phyloP scores from a whole-genome alignment of 495 filamentous ascomycete species.

The Daldinia grandis region DNA sequence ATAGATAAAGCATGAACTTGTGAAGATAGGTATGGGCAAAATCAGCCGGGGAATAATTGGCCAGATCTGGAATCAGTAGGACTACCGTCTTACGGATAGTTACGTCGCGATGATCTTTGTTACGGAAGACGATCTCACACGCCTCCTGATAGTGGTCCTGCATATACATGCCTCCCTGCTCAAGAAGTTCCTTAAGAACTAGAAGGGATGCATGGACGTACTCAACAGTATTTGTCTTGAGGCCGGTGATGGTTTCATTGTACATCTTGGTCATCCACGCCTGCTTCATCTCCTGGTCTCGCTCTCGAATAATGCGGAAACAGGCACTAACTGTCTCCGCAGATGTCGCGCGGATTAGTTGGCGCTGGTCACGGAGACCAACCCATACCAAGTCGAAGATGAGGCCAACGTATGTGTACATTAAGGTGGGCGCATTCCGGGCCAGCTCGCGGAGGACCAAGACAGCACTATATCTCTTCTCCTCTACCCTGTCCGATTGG shows the following conservation, averaged over 20 bases:
- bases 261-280: conserved; percentile 88
- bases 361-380: conserved; percentile 84
- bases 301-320: conserved; percentile 89
- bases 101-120: conserved; percentile 89
- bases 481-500: conserved; percentile 93
- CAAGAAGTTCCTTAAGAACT: conserved; percentile 86
- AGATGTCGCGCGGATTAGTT: conserved; percentile 89
- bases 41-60: conserved; percentile 86
- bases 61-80: conserved; percentile 88
- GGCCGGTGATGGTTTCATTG: conserved; percentile 78
- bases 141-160: conserved; percentile 84
- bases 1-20: conserved; percentile 95
- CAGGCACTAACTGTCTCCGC: conserved; percentile 90
- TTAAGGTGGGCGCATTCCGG: conserved; percentile 87
- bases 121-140: conserved; percentile 87
- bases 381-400: conserved; percentile 97
- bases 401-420: conserved; percentile 88
- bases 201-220: conserved; percentile 90
- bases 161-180: conserved; percentile 99
- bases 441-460: conserved; percentile 89
- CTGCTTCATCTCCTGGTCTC: conserved; percentile 84
- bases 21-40: conserved; percentile 86
- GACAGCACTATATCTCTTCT: conserved; percentile 88
- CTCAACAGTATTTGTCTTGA: conserved; percentile 82
- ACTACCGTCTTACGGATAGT: conserved; percentile 90